Percentiles rank a stretch among this genome's conserved stretches.
Conservation (phyloP, 768 basidiomycete genomes). For the Lactarius quietus region DNA sequence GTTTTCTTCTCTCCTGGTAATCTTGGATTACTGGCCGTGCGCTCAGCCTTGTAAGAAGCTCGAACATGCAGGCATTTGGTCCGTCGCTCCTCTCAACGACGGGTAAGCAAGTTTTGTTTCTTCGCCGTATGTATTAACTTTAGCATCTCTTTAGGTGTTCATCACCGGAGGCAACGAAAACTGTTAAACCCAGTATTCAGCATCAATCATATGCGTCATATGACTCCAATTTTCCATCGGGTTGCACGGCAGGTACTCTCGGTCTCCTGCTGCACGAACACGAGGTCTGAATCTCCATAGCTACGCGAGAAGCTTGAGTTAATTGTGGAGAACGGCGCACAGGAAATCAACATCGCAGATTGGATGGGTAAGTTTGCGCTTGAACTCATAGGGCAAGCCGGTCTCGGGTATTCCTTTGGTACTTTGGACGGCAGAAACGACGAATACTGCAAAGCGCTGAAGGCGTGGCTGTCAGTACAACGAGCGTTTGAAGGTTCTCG, state of each 20-base stretch:
- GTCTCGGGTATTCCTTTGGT: not conserved
- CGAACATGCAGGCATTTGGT: not conserved
- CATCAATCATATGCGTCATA: conserved; percentile 25
- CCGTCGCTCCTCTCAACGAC: not conserved
- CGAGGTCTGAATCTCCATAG: conserved; percentile 39
- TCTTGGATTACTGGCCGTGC: no score
- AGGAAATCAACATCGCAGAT: conserved; percentile 19
- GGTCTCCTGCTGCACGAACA: conserved; percentile 33
- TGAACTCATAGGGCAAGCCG: conserved; percentile 18
- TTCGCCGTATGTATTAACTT: not conserved
- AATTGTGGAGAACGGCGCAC: conserved; percentile 38
- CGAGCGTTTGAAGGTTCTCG: not conserved
- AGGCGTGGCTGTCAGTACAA: conserved; percentile 23
- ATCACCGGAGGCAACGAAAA: conserved; percentile 16
- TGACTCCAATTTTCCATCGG: conserved; percentile 26
- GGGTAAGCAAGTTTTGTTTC: not conserved
- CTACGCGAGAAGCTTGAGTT: conserved; percentile 26
- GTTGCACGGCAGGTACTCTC: conserved; percentile 19
- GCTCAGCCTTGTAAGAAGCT: not conserved
- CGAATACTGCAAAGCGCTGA: conserved; percentile 29
- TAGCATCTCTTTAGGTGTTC: not conserved
- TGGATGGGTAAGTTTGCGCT: conserved; percentile 12
- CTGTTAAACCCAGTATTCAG: conserved; percentile 25
- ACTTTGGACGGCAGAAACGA: conserved; percentile 9
- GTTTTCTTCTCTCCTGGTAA: not conserved